phyloP scores from a whole-genome alignment of 495 filamentous ascomycete species.

The Echria macrotheca region DNA sequence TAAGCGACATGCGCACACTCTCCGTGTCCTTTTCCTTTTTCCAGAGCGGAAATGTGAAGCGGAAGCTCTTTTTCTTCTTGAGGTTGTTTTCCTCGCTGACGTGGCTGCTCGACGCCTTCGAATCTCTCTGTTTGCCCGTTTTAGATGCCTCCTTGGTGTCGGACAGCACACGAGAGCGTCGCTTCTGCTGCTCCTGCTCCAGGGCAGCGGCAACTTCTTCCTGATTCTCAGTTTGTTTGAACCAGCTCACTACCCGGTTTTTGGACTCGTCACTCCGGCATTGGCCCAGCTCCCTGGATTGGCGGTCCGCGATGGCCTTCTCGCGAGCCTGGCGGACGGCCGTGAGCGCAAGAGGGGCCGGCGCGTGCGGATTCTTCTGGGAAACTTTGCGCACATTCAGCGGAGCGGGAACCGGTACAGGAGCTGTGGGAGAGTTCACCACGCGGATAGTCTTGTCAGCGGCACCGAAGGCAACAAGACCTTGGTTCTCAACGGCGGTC shows the following conservation, averaged over 20 bases:
- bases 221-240: too few species aligned
- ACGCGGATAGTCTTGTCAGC: slow-evolving; percentile 46
- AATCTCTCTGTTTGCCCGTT: neutral
- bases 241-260: too few species aligned
- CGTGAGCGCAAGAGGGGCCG: too few species aligned
- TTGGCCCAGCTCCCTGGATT: too few species aligned
- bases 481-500: slow-evolving; percentile 25
- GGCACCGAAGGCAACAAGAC: slow-evolving; percentile 30
- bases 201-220: too few species aligned
- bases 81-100: neutral
- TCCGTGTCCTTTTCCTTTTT: neutral
- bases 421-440: slow-evolving; percentile 34
- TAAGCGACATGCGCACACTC: neutral
- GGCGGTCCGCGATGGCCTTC: too few species aligned
- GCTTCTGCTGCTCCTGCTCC: too few species aligned
- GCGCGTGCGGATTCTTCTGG: too few species aligned
- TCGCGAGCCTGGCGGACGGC: too few species aligned
- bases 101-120: neutral
- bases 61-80: neutral
- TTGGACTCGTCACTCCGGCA: too few species aligned
- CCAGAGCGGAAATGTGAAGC: neutral
- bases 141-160: neutral
- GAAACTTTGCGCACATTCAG: slow-evolving; percentile 53
- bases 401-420: slow-evolving; percentile 30
- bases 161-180: slow-evolving; percentile 19